Conservation (phyloP, 2,329 filamentous ascomycete species). For the Fusarium graminum region DNA sequence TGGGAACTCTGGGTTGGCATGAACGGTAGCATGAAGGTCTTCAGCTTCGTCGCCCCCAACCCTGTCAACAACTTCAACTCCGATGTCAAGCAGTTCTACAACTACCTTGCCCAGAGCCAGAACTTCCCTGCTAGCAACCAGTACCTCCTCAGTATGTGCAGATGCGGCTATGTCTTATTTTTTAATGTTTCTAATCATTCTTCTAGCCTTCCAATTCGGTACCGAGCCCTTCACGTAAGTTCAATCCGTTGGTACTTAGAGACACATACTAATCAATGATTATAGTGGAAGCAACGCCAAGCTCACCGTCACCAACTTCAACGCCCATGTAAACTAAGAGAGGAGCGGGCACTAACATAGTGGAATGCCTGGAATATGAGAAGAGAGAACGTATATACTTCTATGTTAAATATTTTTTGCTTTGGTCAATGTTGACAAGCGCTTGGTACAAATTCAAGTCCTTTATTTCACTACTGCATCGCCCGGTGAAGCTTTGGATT, state of each 20-base stretch:
- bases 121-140: conserved; percentile 13
- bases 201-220: conserved; percentile 18
- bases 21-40: conserved; percentile 28
- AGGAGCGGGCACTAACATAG: neutral
- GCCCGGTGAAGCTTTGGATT: too few species aligned
- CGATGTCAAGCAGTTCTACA: conserved; percentile 29
- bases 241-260: too few species aligned
- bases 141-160: conserved; percentile 25
- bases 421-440: neutral
- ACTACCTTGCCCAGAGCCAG: conserved; percentile 24
- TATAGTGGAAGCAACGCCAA: conserved; percentile 5
- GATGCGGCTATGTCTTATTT: neutral
- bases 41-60: conserved; percentile 15
- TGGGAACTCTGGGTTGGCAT: conserved; percentile 23
- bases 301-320: conserved; percentile 23
- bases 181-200: neutral
- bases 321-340: conserved; percentile 8
- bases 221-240: conserved; percentile 22
- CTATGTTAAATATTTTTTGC: neutral
- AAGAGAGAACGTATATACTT: neutral
- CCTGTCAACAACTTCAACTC: conserved; percentile 27
- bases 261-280: neutral
- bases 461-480: too few species aligned
- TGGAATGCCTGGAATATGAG: fast-evolving
- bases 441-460: neutral